Conservation (phyloP, 2,329 filamentous ascomycete species). For the Tolypocladium cylindrosporum region DNA sequence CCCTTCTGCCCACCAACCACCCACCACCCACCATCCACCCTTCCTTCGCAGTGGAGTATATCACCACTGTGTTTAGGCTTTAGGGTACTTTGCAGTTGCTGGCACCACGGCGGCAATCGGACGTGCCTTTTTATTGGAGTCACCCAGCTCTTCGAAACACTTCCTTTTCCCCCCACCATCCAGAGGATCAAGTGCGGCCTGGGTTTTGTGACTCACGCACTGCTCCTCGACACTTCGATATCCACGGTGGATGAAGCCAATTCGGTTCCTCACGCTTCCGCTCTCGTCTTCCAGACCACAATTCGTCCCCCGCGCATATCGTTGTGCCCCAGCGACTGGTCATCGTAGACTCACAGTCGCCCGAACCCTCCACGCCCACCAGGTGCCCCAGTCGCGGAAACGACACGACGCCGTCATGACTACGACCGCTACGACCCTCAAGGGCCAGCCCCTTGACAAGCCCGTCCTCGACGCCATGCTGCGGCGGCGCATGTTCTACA, state of each 20-base stretch:
- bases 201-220: conserved; percentile 18
- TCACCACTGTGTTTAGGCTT: background rate
- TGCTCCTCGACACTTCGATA: conserved; percentile 7
- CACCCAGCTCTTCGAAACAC: conserved; percentile 1
- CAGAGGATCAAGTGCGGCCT: conserved; percentile 8
- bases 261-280: conserved; percentile 8
- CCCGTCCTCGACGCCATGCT: conserved; percentile 74
- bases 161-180: conserved; percentile 1
- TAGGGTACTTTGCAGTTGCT: background rate
- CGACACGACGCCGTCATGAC: conserved; percentile 27
- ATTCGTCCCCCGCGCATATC: conserved; percentile 4
- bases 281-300: conserved; percentile 3
- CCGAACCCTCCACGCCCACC: conserved; percentile 18
- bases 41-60: background rate
- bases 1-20: background rate
- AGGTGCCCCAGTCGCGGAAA: conserved; percentile 16
- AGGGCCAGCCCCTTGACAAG: conserved; percentile 83
- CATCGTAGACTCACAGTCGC: conserved; percentile 19
- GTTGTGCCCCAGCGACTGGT: conserved; percentile 10
- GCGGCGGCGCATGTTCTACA: conserved; percentile 85
- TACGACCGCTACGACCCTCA: conserved; percentile 60
- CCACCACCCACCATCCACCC: background rate
- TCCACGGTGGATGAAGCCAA: conserved; percentile 17
- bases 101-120: background rate
- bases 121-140: conserved; percentile 1